Percentiles rank a stretch among this genome's conserved stretches.
Conservation (phyloP, 106 monocot genomes). For the Dactylorhiza incarnata region DNA sequence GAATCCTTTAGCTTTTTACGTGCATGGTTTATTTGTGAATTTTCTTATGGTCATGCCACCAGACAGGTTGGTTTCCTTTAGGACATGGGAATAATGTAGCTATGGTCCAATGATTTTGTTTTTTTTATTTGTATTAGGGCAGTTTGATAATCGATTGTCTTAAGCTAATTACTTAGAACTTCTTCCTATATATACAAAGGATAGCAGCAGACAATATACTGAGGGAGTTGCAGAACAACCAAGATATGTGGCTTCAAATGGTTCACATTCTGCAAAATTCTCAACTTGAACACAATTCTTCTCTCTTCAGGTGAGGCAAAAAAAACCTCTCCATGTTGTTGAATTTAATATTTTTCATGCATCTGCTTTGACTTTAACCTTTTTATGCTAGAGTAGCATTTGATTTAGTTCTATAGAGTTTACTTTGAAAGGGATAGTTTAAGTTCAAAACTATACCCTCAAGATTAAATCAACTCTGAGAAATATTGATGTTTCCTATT, state of each 20-base stretch:
- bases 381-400: too few species aligned
- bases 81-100: background rate
- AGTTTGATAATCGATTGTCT: background rate
- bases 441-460: too few species aligned
- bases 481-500: background rate
- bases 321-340: background rate
- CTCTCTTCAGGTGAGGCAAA: slow-evolving; percentile 70
- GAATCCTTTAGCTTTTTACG: background rate
- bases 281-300: slow-evolving; percentile 94
- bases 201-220: slow-evolving; percentile 85
- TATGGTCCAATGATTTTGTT: background rate
- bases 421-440: too few species aligned
- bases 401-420: too few species aligned
- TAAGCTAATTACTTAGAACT: background rate
- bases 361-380: too few species aligned
- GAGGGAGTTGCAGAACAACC: slow-evolving; percentile 91
- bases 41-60: background rate
- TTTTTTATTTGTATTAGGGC: background rate
- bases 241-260: slow-evolving; percentile 91
- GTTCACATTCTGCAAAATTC: slow-evolving; percentile 95
- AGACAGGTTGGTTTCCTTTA: background rate
- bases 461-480: background rate
- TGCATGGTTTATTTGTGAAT: background rate
- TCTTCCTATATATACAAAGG: slow-evolving; percentile 33
- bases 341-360: too few species aligned